Evolutionary conservation across 148 eudicot species (phyloP).

Genomic region (Persicaria maculosa): DNA sequence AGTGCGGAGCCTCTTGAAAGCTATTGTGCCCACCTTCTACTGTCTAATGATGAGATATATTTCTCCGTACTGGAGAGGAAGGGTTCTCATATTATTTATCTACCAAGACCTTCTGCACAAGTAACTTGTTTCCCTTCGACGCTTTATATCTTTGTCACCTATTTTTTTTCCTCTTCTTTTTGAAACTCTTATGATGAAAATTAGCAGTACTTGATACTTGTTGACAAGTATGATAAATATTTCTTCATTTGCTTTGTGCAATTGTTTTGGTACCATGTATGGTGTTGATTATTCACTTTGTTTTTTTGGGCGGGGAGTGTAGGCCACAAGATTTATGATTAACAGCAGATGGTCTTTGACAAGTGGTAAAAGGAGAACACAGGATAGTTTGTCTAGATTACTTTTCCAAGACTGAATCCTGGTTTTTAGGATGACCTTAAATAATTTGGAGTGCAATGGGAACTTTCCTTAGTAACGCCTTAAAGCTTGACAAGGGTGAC

Average conservation of each 20-base stretch:
- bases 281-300: background rate
- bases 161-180: background rate
- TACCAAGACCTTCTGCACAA: slow-evolving; percentile 71
- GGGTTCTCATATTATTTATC: slow-evolving; percentile 59
- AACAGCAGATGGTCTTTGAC: background rate
- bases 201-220: background rate
- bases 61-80: slow-evolving; percentile 59
- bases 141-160: background rate
- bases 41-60: slow-evolving; percentile 81
- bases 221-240: background rate
- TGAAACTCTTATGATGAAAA: background rate
- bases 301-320: background rate
- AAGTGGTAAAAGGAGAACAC: background rate
- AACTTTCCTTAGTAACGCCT: background rate
- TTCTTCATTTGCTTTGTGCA: background rate
- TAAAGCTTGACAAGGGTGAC: background rate
- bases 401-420: background rate
- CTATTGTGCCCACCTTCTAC: slow-evolving; percentile 83
- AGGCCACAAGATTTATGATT: background rate
- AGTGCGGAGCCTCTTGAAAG: slow-evolving; percentile 80
- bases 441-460: background rate
- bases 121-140: slow-evolving; percentile 27
- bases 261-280: background rate
- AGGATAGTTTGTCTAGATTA: background rate
- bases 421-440: background rate